Conservation (phyloP, 78 protist species). For the Carpediemonas membranifera region DNA sequence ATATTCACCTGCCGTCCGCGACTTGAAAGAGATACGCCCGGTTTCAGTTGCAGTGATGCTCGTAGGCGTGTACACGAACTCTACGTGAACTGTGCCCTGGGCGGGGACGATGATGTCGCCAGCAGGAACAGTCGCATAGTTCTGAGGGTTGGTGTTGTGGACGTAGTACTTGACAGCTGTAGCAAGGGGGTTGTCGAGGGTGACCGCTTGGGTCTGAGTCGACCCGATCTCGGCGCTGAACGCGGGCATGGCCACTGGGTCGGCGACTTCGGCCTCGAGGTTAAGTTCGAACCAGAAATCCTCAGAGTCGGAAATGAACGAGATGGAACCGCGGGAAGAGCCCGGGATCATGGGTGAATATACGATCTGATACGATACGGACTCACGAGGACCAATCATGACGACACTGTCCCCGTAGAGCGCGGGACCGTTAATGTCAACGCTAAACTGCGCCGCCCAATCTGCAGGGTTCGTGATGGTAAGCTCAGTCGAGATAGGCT, state of each 20-base stretch:
- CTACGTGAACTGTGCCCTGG: not conserved
- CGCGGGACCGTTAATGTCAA: not conserved
- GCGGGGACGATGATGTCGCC: not conserved
- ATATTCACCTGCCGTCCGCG: conserved; percentile 11
- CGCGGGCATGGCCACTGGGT: not conserved
- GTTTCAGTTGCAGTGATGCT: conserved; percentile 3
- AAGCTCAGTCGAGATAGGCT: conserved; percentile 1
- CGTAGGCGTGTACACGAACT: conserved; percentile 18
- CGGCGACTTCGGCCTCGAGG: conserved; percentile 18
- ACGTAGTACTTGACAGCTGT: not conserved
- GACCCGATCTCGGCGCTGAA: not conserved
- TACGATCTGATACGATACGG: not conserved
- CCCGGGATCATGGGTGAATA: conserved; percentile 33
- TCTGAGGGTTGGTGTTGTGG: not conserved
- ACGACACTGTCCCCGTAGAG: not conserved
- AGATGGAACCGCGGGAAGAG: conserved; percentile 1
- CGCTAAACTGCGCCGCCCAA: not conserved
- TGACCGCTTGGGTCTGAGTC: not conserved
- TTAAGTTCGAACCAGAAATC: conserved; percentile 45
- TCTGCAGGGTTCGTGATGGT: not conserved
- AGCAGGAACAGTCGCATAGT: conserved; percentile 3
- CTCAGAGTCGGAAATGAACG: conserved; percentile 39
- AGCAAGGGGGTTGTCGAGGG: conserved; percentile 5
- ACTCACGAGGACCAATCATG: not conserved
- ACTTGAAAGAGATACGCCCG: not conserved